Evolutionary conservation across 208 protist genomes (phyloP), one percentile per base, ranked within the genome.

Genomic region (Trypanosoma congolense): DNA sequence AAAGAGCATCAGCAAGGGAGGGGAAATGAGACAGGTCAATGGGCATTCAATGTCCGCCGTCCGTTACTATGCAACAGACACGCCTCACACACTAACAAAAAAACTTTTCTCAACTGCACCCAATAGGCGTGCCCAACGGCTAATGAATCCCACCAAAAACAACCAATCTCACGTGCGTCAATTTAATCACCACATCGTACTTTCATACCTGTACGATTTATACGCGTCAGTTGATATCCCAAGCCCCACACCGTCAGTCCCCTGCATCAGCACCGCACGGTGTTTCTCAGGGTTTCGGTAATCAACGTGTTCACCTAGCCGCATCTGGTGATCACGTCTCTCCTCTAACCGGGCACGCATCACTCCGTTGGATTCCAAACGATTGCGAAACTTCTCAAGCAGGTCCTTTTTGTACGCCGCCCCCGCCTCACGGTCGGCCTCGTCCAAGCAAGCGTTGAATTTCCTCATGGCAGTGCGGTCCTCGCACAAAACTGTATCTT

Each of bases 141-240:
- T 38, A 45, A 31, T 53, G 24, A 43, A 33, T 12, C 28, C 12
- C 14, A 59, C 22, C 28, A 59, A 49, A 35, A 47, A 65, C 28
- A 64, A 48, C 38, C 29, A 10, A 36, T 35, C 40, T 40, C 40
- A 55, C 6, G 44, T 28, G 19, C 18, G 8, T 9, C 19, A 54
- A 25, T 45, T 58, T 6, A 63, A 29, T 65, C 31, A 65, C 60
- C 60, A 65, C 60, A 65, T 38, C 46, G 71, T 42, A 60, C 66
- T 53, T 65, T 71, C 61, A 62, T 65, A 36, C 61, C 70, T 41
- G 55, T 79, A 60, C 65, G 61, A 54, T 58, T 90, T 87, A 62
- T 84, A 90, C 3, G 83, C 69, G 51, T 90, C 83, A 0, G 83
- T 70, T 2, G 79, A 78, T 31, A 90, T 90, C 44, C 60, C 83